These are phyloP conservation scores for Cyberlindnera maclurae DNA, from an alignment of 805 yeast genomes.

Conservation along the genomic window DNA sequence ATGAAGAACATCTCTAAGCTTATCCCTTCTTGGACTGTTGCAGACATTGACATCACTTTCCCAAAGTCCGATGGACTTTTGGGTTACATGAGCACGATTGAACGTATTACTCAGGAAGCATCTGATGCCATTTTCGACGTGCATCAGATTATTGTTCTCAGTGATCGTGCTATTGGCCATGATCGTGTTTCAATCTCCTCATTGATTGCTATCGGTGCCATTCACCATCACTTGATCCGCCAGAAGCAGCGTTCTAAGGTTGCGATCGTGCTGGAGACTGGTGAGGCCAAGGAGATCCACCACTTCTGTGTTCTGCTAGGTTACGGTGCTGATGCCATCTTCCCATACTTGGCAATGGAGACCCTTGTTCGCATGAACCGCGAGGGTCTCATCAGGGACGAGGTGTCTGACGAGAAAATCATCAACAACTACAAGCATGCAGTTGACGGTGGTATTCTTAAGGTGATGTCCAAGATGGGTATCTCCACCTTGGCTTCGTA, in stretches of 20 bases:
- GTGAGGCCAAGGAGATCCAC: constrained; percentile 96
- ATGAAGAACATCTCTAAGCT: constrained; percentile 63
- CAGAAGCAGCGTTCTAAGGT: constrained; percentile 95
- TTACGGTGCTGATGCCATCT: constrained; percentile 94
- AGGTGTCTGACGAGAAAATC: constrained; percentile 51
- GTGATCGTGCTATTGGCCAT: constrained; percentile 58
- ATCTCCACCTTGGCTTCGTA: constrained; percentile 96
- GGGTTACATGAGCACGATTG: constrained; percentile 81
- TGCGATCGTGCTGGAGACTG: constrained; percentile 86
- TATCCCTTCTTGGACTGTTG: constrained; percentile 82
- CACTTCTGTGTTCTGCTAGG: constrained; percentile 92
- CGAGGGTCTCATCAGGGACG: constrained; percentile 62
- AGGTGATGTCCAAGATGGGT: constrained; percentile 99
- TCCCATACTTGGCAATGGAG: constrained; percentile 91
- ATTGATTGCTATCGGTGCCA: constrained; percentile 91
- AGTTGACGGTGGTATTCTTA: constrained; percentile 83
- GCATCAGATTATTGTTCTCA: constrained; percentile 66
- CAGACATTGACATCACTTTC: constrained; percentile 83
- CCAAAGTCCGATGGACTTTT: constrained; percentile 72
- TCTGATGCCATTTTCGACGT: constrained; percentile 74
- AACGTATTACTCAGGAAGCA: constrained; percentile 82
- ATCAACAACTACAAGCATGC: constrained; percentile 77
- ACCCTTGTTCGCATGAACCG: constrained; percentile 76
- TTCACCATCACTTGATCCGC: constrained; percentile 92
- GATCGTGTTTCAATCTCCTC: constrained; percentile 78